phyloP scores from a whole-genome alignment of 176 grass and related monocot species.

The barley (Hordeum vulgare) region DNA sequence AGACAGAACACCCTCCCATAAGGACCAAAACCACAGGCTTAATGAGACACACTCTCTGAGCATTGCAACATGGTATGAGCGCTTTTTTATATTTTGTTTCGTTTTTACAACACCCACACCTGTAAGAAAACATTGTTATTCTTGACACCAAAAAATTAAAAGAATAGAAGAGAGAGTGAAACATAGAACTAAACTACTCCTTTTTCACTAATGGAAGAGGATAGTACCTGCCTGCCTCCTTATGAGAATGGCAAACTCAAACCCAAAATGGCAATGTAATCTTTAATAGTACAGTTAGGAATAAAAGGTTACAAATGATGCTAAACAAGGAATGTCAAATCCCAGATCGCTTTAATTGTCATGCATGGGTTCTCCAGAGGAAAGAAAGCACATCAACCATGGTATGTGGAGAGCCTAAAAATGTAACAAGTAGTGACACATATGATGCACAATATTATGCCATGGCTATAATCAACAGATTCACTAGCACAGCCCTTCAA shows the following conservation, averaged over 20 bases:
- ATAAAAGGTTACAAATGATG: neutral
- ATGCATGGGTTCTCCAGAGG: neutral
- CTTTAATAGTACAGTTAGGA: neutral
- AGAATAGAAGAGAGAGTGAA: neutral
- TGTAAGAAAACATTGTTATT: slow-evolving; percentile 33
- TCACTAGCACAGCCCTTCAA: neutral
- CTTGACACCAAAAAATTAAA: slow-evolving; percentile 16
- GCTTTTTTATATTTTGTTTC: slow-evolving; percentile 25
- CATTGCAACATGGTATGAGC: slow-evolving; percentile 20
- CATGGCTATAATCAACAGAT: neutral
- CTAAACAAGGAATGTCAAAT: neutral
- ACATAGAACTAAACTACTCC: neutral
- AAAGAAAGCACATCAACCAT: neutral
- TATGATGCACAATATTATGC: neutral
- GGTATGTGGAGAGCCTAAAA: neutral
- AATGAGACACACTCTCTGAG: slow-evolving; percentile 23
- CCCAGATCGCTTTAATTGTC: neutral
- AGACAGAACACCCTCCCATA: slow-evolving; percentile 27
- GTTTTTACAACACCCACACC: slow-evolving; percentile 38
- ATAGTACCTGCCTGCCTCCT: slow-evolving; percentile 3
- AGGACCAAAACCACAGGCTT: slow-evolving; percentile 32
- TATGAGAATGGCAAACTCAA: neutral
- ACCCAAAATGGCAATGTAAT: neutral
- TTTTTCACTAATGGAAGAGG: neutral
- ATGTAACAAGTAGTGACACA: neutral